Base-by-base conservation (phyloP, 306 rosid genomes). In the Clitoria ternatea region DNA sequence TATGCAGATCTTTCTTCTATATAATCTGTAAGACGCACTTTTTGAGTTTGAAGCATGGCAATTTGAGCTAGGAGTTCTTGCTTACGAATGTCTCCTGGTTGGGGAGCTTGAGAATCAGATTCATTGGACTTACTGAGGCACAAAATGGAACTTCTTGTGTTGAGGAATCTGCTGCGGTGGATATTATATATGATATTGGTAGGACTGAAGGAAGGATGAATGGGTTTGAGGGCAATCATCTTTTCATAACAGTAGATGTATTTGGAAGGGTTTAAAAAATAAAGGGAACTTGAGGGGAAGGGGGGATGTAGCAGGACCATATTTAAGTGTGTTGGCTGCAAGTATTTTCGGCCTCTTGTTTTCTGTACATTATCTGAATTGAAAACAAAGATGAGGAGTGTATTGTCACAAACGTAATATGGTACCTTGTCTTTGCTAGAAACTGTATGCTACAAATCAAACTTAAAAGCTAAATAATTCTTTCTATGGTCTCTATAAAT, bases 31-130 rank as follows among this genome's bases (percentile, higher is more conserved):
- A 91, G 92, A 6, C 96, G 86, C 56, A 88, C 88, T 78, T 89
- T 95, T 49, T 85, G 87, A 27, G 96, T 66, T 77, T 95, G 96
- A 75, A 91, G 87, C 90, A 77, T 86, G 7, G 82, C 96, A 1
- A 89, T 95, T 72, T 86, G 85, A 14, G 89, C 96, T 1, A 95
- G 88, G 5, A 95, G 66, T 13, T 91, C 97, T 80, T 89, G 97
- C 78, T 81, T 89, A 0, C 62, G 86, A 23, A 85, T 47, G 61
- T 95, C 96, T 61, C 97, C 83, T 0, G 87, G 97, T 6, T 78
- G 62, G 54, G 96, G 75, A 75, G 87, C 43, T 26, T 78, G 77
- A 68, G 79, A 81, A 40, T 81, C 85, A 1, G 95, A 85, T 13
- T 75, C 91, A 73, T 49, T 79, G 77, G 96, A 76, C 81, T 87